Percentiles rank a stretch among this genome's conserved stretches.
These are phyloP conservation scores for Pachysandra terminalis DNA, from an alignment of 164 flowering plant species.

Conservation along the genomic window DNA sequence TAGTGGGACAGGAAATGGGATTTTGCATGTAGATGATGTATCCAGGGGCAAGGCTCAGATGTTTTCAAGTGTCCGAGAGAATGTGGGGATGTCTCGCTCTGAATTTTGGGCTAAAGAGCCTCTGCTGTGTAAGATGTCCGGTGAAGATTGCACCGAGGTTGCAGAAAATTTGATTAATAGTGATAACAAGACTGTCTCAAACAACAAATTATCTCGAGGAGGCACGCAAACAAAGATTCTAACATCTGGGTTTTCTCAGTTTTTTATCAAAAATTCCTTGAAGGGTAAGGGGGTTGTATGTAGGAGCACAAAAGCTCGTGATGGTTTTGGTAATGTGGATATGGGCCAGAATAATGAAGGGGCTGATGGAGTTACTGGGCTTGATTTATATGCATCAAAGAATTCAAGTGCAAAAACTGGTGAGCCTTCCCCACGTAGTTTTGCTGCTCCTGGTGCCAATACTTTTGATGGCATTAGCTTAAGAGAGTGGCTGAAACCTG, in stretches of 20 bases:
- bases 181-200: slow-evolving; percentile 23
- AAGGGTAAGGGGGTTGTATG: slow-evolving; percentile 67
- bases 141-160: slow-evolving; percentile 17
- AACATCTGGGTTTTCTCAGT: slow-evolving; percentile 79
- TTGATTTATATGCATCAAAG: slow-evolving; percentile 29
- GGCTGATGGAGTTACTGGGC: slow-evolving; percentile 17
- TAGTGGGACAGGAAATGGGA: slow-evolving; percentile 43
- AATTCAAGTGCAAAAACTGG: slow-evolving; percentile 21
- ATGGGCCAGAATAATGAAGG: slow-evolving; percentile 25
- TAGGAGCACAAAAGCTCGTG: slow-evolving; percentile 30
- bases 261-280: slow-evolving; percentile 59
- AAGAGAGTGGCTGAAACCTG: slow-evolving; percentile 65
- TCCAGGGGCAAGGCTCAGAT: slow-evolving; percentile 25
- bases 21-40: slow-evolving; percentile 18
- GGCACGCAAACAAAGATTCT: slow-evolving; percentile 61
- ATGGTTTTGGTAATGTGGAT: slow-evolving; percentile 22
- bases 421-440: slow-evolving; percentile 14
- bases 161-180: slow-evolving; percentile 19
- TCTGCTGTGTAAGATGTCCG: slow-evolving; percentile 9
- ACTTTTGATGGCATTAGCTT: slow-evolving; percentile 45
- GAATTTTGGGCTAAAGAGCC: slow-evolving; percentile 30
- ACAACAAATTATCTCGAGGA: slow-evolving; percentile 28
- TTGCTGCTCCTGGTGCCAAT: slow-evolving; percentile 13
- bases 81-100: slow-evolving; percentile 26
- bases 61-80: slow-evolving; percentile 23